phyloP scores from a whole-genome alignment of 495 filamentous ascomycete species.

The Clohesyomyces aquaticus region DNA sequence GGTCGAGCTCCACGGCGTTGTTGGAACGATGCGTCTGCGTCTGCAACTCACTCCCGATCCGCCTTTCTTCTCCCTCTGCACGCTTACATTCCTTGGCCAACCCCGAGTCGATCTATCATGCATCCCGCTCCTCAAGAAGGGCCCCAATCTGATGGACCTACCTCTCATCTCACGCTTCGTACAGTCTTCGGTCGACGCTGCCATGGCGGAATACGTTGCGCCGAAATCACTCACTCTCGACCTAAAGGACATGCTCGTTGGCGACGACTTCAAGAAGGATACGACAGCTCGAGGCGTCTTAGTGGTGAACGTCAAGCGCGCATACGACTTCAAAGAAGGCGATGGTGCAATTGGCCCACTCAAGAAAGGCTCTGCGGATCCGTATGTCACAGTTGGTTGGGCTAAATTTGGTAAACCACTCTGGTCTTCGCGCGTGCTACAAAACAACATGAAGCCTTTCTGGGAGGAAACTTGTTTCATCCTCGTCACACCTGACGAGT shows the following conservation, averaged over 20 bases:
- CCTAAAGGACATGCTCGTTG: slow-evolving; percentile 72
- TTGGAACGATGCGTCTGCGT: slow-evolving; percentile 66
- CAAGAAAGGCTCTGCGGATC: slow-evolving; percentile 64
- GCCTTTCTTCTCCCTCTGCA: slow-evolving; percentile 70
- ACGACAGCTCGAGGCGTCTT: slow-evolving; percentile 66
- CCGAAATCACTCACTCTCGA: slow-evolving; percentile 73
- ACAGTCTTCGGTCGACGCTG: slow-evolving; percentile 71
- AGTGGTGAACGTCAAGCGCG: slow-evolving; percentile 63
- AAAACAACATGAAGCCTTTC: slow-evolving; percentile 63
- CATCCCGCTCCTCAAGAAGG: slow-evolving; percentile 65
- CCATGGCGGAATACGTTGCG: slow-evolving; percentile 71
- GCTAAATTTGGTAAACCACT: slow-evolving; percentile 75
- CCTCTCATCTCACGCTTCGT: slow-evolving; percentile 74
- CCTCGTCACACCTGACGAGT: slow-evolving; percentile 67
- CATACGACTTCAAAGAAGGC: slow-evolving; percentile 67
- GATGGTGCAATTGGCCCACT: slow-evolving; percentile 60
- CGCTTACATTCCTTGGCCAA: slow-evolving; percentile 75
- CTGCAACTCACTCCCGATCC: slow-evolving; percentile 73
- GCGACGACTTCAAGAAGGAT: slow-evolving; percentile 78
- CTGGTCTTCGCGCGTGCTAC: slow-evolving; percentile 64
- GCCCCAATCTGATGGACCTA: slow-evolving; percentile 71
- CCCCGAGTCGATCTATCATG: slow-evolving; percentile 71
- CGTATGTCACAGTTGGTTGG: slow-evolving; percentile 73
- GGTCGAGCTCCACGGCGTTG: slow-evolving; percentile 70
- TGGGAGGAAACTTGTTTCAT: slow-evolving; percentile 72